A percentile compares a stretch with the other conserved stretches of the same genome.
Conservation (phyloP, 345 rosid genomes). For the Alliaria petiolata region DNA sequence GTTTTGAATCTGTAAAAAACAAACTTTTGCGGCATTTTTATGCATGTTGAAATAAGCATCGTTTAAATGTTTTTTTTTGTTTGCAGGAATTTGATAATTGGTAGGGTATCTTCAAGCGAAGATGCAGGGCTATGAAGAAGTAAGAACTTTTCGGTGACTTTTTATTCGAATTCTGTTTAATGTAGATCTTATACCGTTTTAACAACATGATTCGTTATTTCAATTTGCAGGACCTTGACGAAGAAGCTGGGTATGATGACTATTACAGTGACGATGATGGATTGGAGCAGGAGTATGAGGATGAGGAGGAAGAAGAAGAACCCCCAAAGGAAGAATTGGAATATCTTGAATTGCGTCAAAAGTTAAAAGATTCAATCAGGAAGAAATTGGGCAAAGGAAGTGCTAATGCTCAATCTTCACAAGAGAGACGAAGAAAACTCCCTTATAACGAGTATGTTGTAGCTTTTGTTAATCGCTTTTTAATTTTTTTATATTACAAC, state of each 20-base stretch:
- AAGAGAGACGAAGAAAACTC: constrained; percentile 39
- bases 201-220: neutral
- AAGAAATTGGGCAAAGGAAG: constrained; percentile 47
- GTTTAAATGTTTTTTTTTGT: neutral
- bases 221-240: constrained; percentile 32
- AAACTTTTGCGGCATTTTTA: neutral
- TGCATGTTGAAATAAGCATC: neutral
- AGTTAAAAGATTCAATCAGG: constrained; percentile 59
- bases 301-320: constrained; percentile 34
- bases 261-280: constrained; percentile 28
- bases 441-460: constrained; percentile 63
- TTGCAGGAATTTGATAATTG: constrained; percentile 14
- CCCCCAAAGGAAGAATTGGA: constrained; percentile 33
- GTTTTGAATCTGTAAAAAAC: neutral
- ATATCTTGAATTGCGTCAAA: constrained; percentile 68
- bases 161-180: neutral
- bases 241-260: constrained; percentile 28
- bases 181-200: neutral
- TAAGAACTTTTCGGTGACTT: neutral
- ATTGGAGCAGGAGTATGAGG: constrained; percentile 18
- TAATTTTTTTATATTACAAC: neutral
- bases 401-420: constrained; percentile 33
- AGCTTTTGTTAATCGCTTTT: neutral
- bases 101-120: neutral
- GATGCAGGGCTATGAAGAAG: constrained; percentile 35